These are phyloP conservation scores for Adansonia rubrostipa DNA, from an alignment of 441 rosid species.

Conservation along the genomic window DNA sequence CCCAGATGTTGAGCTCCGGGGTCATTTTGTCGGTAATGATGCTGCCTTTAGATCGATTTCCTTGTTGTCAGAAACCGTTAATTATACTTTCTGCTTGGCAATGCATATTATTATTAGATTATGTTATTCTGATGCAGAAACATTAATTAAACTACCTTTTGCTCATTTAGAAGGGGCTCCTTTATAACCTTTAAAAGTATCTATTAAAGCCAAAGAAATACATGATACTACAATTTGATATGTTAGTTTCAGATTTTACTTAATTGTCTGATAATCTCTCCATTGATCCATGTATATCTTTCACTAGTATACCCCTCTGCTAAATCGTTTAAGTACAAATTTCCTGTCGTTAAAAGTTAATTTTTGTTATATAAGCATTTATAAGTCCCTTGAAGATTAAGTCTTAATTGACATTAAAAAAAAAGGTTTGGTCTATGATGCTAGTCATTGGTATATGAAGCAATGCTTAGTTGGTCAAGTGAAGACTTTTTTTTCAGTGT, in stretches of 20 bases:
- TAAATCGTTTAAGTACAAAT: background rate
- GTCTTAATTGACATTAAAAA: background rate
- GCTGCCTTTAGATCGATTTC: slow-evolving; percentile 28
- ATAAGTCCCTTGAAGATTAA: background rate
- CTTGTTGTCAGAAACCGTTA: background rate
- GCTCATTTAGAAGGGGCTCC: background rate
- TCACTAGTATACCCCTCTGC: too few species aligned
- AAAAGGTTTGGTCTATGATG: background rate
- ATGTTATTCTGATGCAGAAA: slow-evolving; percentile 12
- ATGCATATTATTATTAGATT: slow-evolving; percentile 9
- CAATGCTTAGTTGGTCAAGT: background rate
- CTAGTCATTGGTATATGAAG: background rate
- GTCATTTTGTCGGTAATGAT: slow-evolving; percentile 82
- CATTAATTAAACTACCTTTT: background rate
- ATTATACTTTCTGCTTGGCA: background rate
- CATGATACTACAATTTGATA: background rate
- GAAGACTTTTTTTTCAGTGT: background rate
- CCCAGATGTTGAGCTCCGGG: slow-evolving; percentile 73
- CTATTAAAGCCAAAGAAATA: background rate
- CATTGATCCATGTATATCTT: background rate
- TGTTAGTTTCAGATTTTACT: background rate
- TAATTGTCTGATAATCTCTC: background rate
- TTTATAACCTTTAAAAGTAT: background rate
- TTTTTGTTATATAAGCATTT: background rate
- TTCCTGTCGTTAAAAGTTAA: background rate